These are phyloP conservation scores for Fusarium heterosporum DNA, from an alignment of 2,329 filamentous ascomycete species.

Conservation along the genomic window DNA sequence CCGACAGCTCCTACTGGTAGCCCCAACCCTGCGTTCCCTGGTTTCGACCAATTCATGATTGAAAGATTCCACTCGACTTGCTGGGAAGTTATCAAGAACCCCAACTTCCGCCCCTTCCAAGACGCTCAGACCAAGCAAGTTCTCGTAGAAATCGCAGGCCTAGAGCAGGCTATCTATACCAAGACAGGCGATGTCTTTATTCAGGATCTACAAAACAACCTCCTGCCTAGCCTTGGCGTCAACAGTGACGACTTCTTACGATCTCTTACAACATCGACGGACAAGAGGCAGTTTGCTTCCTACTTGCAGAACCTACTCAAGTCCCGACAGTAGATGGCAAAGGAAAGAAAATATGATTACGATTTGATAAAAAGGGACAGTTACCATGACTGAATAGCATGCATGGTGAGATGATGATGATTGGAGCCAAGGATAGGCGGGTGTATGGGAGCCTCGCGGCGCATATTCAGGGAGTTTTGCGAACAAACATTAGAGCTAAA, in stretches of 20 bases:
- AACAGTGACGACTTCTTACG: conserved; percentile 70
- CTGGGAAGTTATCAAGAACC: conserved; percentile 87
- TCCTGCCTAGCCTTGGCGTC: conserved; percentile 74
- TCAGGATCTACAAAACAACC: conserved; percentile 70
- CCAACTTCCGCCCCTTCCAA: conserved; percentile 79
- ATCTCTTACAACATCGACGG: conserved; percentile 67
- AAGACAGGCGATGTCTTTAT: conserved; percentile 90
- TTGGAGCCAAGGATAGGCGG: conserved; percentile 19
- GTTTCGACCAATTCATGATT: conserved; percentile 93
- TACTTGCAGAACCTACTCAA: conserved; percentile 72
- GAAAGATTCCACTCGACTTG: conserved; percentile 87
- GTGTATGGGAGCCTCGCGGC: conserved; percentile 43
- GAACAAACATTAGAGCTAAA: conserved; percentile 48
- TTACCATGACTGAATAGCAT: conserved; percentile 9
- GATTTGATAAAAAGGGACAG: conserved; percentile 6
- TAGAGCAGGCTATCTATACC: conserved; percentile 90
- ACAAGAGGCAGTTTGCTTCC: conserved; percentile 71
- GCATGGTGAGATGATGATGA: conserved; percentile 29
- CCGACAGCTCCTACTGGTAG: conserved; percentile 62
- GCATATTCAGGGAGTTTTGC: conserved; percentile 48
- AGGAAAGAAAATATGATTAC: conserved; percentile 7
- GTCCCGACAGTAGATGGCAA: conserved; percentile 51
- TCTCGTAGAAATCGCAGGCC: conserved; percentile 83
- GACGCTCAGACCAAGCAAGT: conserved; percentile 93
- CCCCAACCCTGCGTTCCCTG: conserved; percentile 74